Conservation (phyloP, 2,329 filamentous ascomycete species). For the Trematosphaeria pertusa region DNA sequence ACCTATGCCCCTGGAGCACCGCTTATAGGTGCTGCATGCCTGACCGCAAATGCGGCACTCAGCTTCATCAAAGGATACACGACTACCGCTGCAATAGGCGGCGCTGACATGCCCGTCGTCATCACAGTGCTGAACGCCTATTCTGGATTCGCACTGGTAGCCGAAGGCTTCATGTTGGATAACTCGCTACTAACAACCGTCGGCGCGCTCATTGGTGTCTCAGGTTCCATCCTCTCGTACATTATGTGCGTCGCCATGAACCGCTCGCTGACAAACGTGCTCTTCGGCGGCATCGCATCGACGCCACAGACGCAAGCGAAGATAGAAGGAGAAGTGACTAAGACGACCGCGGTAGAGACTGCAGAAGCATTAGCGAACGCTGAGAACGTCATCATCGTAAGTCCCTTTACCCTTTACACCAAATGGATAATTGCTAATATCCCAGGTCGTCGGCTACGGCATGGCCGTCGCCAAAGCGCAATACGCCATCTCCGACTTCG, state of each 20-base stretch:
- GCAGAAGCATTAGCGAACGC: conserved; percentile 77
- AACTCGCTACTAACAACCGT: conserved; percentile 86
- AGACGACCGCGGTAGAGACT: conserved; percentile 80
- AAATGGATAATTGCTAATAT: conserved; percentile 7
- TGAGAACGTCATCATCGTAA: conserved; percentile 81
- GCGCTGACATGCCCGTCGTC: conserved; percentile 93
- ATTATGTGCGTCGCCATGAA: conserved; percentile 85
- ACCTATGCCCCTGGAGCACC: conserved; percentile 82
- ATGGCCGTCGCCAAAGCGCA: conserved; percentile 96
- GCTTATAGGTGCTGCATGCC: conserved; percentile 76
- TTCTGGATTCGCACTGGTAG: conserved; percentile 87
- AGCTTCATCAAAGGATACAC: conserved; percentile 89
- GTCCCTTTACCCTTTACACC: conserved; percentile 6
- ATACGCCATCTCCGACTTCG: conserved; percentile 87
- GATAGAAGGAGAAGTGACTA: conserved; percentile 79
- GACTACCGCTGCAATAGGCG: conserved; percentile 86
- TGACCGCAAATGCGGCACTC: conserved; percentile 76
- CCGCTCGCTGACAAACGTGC: conserved; percentile 82
- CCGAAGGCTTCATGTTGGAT: conserved; percentile 90
- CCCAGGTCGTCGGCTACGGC: conserved; percentile 77
- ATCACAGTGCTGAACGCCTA: conserved; percentile 92
- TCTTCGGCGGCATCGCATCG: conserved; percentile 81
- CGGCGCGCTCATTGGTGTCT: conserved; percentile 86
- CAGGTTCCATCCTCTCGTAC: conserved; percentile 80
- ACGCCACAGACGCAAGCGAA: conserved; percentile 70